Evolutionary conservation across 1,139 yeast genomes (phyloP).

Genomic region (Diutina rugosa): DNA sequence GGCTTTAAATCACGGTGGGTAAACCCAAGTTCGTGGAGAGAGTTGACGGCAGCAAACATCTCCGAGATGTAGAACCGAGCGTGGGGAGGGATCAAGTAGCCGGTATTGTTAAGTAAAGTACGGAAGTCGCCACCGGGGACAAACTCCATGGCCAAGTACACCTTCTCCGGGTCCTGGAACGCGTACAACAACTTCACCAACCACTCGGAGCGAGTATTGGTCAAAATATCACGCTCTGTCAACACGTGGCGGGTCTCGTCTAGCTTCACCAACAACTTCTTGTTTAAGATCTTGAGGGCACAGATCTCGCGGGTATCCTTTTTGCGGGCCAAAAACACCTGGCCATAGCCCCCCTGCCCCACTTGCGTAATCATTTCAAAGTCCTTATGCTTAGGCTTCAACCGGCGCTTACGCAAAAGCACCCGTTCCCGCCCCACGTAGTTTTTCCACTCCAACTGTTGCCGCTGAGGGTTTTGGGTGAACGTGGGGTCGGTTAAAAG

Average conservation of each 20-base stretch:
- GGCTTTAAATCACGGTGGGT: constrained; percentile 97
- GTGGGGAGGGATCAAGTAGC: constrained; percentile 85
- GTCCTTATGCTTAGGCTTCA: constrained; percentile 88
- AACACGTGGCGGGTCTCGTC: constrained; percentile 94
- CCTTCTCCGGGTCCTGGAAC: constrained; percentile 84
- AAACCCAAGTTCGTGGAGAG: constrained; percentile 87
- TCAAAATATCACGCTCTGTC: constrained; percentile 91
- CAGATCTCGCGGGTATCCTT: constrained; percentile 91
- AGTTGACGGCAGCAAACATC: constrained; percentile 91
- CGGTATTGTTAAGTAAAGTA: constrained; percentile 85
- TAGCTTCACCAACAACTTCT: constrained; percentile 70
- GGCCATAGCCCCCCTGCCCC: constrained; percentile 99
- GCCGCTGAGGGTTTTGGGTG: constrained; percentile 26
- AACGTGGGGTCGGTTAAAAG: constrained; percentile 33
- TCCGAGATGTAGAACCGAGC: constrained; percentile 91
- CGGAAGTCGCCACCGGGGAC: constrained; percentile 99
- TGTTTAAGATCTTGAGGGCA: constrained; percentile 86
- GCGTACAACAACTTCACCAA: constrained; percentile 86
- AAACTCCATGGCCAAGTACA: constrained; percentile 95
- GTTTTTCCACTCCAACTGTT: constrained; percentile 63
- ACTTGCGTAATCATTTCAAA: constrained; percentile 95
- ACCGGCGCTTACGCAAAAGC: constrained; percentile 71
- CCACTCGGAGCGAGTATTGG: constrained; percentile 95
- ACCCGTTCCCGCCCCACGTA: constrained; percentile 82
- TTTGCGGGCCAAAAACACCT: constrained; percentile 88